Conservation (phyloP, 2,329 filamentous ascomycete species). For the Aspergillus fumigatiaffinis region DNA sequence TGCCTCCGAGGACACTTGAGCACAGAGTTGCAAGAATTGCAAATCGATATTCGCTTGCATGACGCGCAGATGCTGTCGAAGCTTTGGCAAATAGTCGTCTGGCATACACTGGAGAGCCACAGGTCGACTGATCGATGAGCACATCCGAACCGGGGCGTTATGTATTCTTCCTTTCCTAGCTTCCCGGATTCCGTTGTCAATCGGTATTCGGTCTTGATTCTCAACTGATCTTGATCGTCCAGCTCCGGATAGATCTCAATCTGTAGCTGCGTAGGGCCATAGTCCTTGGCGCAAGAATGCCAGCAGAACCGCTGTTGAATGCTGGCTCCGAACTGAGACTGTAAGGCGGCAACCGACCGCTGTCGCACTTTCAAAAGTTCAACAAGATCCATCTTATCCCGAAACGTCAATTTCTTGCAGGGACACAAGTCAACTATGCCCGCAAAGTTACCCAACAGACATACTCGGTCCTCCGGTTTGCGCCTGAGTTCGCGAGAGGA, state of each 20-base stretch:
- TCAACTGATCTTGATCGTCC: constrained; percentile 27
- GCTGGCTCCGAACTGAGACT: constrained; percentile 25
- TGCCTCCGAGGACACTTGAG: constrained; percentile 34
- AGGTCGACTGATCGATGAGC: constrained; percentile 38
- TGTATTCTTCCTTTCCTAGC: constrained; percentile 35
- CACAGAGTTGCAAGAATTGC: constrained; percentile 31
- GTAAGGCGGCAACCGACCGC: constrained; percentile 22
- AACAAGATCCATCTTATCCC: constrained; percentile 33
- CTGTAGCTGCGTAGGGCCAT: constrained; percentile 32
- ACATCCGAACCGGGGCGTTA: constrained; percentile 39
- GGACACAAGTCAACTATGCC: constrained; percentile 39
- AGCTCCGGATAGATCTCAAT: constrained; percentile 35
- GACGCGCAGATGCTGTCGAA: constrained; percentile 32
- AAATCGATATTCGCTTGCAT: constrained; percentile 35
- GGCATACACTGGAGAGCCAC: constrained; percentile 38
- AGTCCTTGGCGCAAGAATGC: constrained; percentile 35
- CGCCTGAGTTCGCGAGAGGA: constrained; percentile 30
- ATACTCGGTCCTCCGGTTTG: constrained; percentile 29
- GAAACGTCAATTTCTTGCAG: constrained; percentile 39
- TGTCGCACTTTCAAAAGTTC: constrained; percentile 31
- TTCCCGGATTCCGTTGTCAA: constrained; percentile 31
- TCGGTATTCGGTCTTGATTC: constrained; percentile 36
- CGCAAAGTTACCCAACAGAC: constrained; percentile 31
- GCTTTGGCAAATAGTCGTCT: constrained; percentile 33
- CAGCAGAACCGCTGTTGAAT: constrained; percentile 32